Evolutionary conservation across 441 rosid species (phyloP).

Genomic region (Hura crepitans): DNA sequence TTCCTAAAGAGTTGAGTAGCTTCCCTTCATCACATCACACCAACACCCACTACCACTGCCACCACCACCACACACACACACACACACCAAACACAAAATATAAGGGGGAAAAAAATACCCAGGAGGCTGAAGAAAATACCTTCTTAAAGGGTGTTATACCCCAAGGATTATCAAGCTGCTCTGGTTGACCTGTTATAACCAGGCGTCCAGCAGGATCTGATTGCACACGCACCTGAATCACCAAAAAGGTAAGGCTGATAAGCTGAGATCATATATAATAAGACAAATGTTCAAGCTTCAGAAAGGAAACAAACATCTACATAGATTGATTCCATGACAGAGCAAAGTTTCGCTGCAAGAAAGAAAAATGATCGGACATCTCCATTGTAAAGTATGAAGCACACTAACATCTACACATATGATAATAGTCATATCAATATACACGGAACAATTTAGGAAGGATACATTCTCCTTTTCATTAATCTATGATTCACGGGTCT

Average conservation of each 20-base stretch:
- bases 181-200: conserved; percentile 82
- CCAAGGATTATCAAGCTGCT: conserved; percentile 88
- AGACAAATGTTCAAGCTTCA: neutral
- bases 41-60: too few relatives aligned
- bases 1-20: too few relatives aligned
- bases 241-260: conserved; percentile 10
- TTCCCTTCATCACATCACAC: neutral
- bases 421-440: too few relatives aligned
- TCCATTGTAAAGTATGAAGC: neutral
- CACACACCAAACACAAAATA: too few relatives aligned
- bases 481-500: neutral
- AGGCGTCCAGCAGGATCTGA: conserved; percentile 85
- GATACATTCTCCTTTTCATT: neutral
- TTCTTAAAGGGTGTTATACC: conserved; percentile 88
- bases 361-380: neutral
- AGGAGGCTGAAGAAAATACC: conserved; percentile 37
- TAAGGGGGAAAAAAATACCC: too few relatives aligned
- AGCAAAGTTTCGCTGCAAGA: neutral
- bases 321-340: too few relatives aligned
- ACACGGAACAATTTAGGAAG: neutral
- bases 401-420: neutral
- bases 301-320: neutral
- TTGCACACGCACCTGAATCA: conserved; percentile 70
- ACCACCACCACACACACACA: too few relatives aligned
- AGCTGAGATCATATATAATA: neutral